Evolutionary conservation across 345 rosid species (phyloP).

Genomic region (Carallia pectinifolia): DNA sequence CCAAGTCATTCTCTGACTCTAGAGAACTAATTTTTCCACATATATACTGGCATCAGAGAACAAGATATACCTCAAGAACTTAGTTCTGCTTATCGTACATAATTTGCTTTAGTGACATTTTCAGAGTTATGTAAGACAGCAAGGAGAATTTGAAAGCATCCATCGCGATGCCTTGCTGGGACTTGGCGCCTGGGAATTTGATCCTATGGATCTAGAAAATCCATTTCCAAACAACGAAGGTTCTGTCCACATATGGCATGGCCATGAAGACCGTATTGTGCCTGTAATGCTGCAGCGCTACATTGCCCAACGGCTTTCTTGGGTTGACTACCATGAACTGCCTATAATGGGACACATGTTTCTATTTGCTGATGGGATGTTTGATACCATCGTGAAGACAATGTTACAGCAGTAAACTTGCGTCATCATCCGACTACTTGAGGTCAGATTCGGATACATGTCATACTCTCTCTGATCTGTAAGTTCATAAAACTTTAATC

Average conservation of each 20-base stretch:
- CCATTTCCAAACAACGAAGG: conserved; percentile 24
- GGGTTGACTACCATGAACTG: conserved; percentile 26
- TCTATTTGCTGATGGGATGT: conserved; percentile 9
- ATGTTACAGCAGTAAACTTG: neutral
- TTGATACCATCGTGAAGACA: conserved; percentile 11
- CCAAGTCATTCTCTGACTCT: neutral
- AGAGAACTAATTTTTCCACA: neutral
- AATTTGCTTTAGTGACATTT: neutral
- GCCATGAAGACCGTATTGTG: conserved; percentile 20
- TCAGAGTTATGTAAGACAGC: conserved; percentile 12
- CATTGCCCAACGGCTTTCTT: conserved; percentile 18
- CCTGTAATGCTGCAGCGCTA: conserved; percentile 23
- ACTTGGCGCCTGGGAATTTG: conserved; percentile 26
- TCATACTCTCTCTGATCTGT: no score
- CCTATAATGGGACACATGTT: conserved; percentile 22
- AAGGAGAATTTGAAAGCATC: conserved; percentile 24
- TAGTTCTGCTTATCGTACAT: neutral
- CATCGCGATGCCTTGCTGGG: conserved; percentile 13
- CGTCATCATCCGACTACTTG: no score
- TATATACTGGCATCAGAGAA: neutral
- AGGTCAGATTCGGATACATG: no score
- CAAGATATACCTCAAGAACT: no score
- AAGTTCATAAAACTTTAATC: no score
- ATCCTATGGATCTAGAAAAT: conserved; percentile 24
- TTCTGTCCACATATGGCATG: conserved; percentile 30